Base-by-base conservation (phyloP, 148 eudicot genomes). In the Diospyros lotus region DNA sequence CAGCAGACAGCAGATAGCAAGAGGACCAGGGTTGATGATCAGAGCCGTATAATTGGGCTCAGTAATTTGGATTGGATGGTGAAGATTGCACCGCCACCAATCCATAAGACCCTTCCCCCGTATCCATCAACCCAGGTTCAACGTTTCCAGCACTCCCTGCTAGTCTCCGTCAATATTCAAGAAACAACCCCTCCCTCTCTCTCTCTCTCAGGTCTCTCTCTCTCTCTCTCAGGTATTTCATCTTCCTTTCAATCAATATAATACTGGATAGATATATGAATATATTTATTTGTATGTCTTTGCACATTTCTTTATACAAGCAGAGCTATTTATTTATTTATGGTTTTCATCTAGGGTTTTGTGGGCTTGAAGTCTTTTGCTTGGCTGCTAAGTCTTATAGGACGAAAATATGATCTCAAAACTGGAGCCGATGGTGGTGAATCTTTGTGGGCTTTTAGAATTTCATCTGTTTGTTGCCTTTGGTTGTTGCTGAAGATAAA, bases 211-310 rank as follows among this genome's bases (percentile, higher is more conserved):
- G n/a, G n/a, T n/a, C n/a, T 48, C 71, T 45, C 69, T 70, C 77
- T 43, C 53, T 50, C 70, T 79, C n/a, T 75, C 69, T 72, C 69
- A 74, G 87, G 87, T 85, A 72, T 52, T 68, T 65, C 11, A 48
- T 58, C 53, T 60, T 42, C 44, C 63, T 58, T 39, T 44, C 45
- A 69, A 54, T 17, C 5, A 53, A n/a, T 55, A 40, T 53, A 40
- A 8, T 53, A 53, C n/a, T 41, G 17, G 53, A 70, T 3, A 43
- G 2, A 10, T 17, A 17, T 9, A 17, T 28, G 8, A 41, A 9
- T 13, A 45, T 13, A 2, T 40, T 0, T 77, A 15, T 52, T 17
- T 59, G 4, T 48, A 6, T 15, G n/a, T 52, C 13, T 28, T 28
- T 28, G 28, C 28, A 28, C 28, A 1, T 7, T 8, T 28, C 8